Evolutionary conservation across 2,329 filamentous ascomycete species (phyloP), one percentile per base, ranked within the genome.

Genomic region (Neonectria neomacrospora): DNA sequence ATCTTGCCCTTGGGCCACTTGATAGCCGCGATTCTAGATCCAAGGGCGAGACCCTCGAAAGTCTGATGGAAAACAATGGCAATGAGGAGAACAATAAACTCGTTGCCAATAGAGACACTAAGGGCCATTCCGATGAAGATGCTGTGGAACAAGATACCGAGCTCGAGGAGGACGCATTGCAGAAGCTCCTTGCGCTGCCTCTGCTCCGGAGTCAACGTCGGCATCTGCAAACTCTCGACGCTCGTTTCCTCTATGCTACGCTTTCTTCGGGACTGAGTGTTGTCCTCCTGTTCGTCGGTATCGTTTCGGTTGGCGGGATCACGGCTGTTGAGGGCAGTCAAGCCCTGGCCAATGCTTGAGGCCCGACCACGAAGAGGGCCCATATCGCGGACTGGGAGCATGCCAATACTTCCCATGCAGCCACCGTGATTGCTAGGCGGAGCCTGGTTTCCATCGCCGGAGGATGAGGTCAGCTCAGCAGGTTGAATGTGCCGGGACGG

Each of bases 91-190:
- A 94, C 89, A 57, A 92, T 83, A 72, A 95, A 95, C 5, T 90
- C 87, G 9, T 89, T 88, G 1, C 91, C 91, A 1, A 90, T 91
- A 3, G 91, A 89, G 8, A 95, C 91, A 32, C 90, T 92, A 44
- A 95, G 83, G 3, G 92, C 91, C 90, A 94, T 94, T 64, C 92
- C 92, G 69, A 95, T 94, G 74, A 95, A 95, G 64, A 94, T 83
- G 73, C 88, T 91, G 70, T 79, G 77, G 58, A 79, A 79, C 47
- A 79, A 70, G 68, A 94, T 94, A 28, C 92, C 92, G 28, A 91
- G 90, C 79, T 95, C 92, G 16, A 94, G 85, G 58, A 94, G 83
- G 61, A 94, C 83, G 68, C 91, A 94, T 77, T 94, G 91, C 11
- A 94, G 81, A 68, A 93, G 86, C 69, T 90, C 85, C 60, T 90